A percentile compares a stretch with the other conserved stretches of the same genome.
Evolutionary conservation across 164 flowering plant species (phyloP).

Genomic region (Stephania cephalantha): DNA sequence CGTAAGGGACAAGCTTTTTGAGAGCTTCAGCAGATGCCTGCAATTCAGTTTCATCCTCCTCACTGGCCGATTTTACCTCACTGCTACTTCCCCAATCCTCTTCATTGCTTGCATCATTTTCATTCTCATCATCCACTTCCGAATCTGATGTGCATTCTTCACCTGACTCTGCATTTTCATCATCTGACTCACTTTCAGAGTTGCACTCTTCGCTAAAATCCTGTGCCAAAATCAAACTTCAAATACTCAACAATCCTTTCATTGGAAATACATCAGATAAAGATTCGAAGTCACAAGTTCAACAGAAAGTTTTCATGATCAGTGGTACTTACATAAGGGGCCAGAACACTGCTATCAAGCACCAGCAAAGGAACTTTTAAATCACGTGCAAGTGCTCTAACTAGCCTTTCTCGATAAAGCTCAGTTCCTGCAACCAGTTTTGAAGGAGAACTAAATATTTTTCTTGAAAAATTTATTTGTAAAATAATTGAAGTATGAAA

Average conservation of each 20-base stretch:
- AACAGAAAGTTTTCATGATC: not conserved
- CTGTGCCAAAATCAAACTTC: constrained; percentile 32
- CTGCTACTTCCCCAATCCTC: constrained; percentile 68
- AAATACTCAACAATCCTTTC: not conserved
- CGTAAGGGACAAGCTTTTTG: constrained; percentile 67
- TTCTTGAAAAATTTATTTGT: not conserved
- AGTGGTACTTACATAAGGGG: constrained; percentile 67
- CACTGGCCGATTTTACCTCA: constrained; percentile 72
- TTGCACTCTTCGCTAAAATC: constrained; percentile 66
- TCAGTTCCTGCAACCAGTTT: constrained; percentile 59
- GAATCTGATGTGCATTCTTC: constrained; percentile 66
- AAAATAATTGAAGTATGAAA: not conserved
- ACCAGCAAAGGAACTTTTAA: constrained; percentile 78
- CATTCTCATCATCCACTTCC: constrained; percentile 80
- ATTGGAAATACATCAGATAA: not conserved
- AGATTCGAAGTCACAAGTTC: not conserved
- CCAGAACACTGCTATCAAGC: constrained; percentile 88
- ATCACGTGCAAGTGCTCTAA: constrained; percentile 86
- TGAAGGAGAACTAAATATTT: constrained; percentile 6
- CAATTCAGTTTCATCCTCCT: constrained; percentile 55
- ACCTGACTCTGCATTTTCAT: constrained; percentile 51
- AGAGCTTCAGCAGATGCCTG: constrained; percentile 69
- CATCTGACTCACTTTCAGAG: constrained; percentile 77
- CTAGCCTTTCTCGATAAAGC: constrained; percentile 88
- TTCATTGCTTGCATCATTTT: constrained; percentile 66